Evolutionary conservation across 2,329 filamentous ascomycete species (phyloP), one percentile per base, ranked within the genome.

Genomic region (Diaporthe velutina): DNA sequence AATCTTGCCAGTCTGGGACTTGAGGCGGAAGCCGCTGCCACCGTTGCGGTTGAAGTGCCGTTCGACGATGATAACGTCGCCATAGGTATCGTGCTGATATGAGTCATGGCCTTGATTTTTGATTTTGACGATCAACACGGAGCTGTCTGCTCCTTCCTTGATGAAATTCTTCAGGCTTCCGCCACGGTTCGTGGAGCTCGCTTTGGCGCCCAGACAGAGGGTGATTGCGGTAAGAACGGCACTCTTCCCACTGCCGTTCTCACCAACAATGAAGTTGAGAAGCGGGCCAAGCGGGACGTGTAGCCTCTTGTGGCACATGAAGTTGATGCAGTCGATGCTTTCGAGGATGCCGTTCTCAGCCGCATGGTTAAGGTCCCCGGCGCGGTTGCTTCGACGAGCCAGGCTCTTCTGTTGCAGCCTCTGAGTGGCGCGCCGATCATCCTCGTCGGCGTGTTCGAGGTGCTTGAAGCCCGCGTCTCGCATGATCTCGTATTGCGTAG

Each of bases 191-290:
- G 97, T 98, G 22, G 94, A 91, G 72, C 95, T 95, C 2, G 97
- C 96, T 83, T 98, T 98, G 28, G 94, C 96, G 75, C 97, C 97
- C n/a, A 99, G 88, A 80, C 97, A 98, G 45, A 99, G 88, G 0
- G 95, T 98, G 77, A 99, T 91, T 6, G 95, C 97, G 0, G 97
- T 98, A 38, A 99, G 86, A 19, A 98, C 93, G 3, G 97, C 97
- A 82, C 97, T 99, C 86, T 99, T 99, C 48, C 97, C 97, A 81
- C 96, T 98, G 42, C 97, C 97, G 81, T 99, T 99, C 83, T 98
- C 95, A 22, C 97, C 97, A 73, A 98, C 96, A 76, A 99, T 96
- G 84, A 99, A 99, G 84, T 99, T 99, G 83, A 99, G 97, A 50
- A 98, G 87, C 0, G 97, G 97, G 0, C 97, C 97, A n/a, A 99